Evolutionary conservation across 371 early-diverging fungal species (phyloP).

Genomic region (Haplosporangium sp.): DNA sequence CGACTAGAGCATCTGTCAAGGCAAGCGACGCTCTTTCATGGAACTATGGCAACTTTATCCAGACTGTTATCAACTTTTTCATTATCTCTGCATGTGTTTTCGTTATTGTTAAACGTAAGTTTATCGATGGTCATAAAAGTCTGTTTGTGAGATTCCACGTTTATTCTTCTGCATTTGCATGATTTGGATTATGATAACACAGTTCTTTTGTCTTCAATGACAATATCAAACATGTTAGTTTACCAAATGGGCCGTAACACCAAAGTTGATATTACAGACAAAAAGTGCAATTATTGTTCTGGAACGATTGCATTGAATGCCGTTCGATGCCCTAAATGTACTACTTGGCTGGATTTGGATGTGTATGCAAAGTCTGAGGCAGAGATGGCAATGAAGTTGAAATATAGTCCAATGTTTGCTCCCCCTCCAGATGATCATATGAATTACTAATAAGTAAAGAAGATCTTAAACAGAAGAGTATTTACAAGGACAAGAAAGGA

Average conservation of each 20-base stretch:
- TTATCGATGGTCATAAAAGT: too few relatives aligned
- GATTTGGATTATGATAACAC: not conserved
- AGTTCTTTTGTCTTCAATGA: not conserved
- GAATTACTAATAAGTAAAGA: not conserved
- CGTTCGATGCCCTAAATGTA: slow-evolving; percentile 39
- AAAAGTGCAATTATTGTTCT: slow-evolving; percentile 42
- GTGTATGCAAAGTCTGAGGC: slow-evolving; percentile 29
- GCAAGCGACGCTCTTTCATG: slow-evolving; percentile 37
- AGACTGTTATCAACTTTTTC: slow-evolving; percentile 53
- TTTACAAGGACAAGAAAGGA: too few relatives aligned
- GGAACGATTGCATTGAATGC: slow-evolving; percentile 21
- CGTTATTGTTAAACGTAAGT: slow-evolving; percentile 40
- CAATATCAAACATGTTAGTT: slow-evolving; percentile 4
- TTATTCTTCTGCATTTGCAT: too few relatives aligned
- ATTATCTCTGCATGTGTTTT: slow-evolving; percentile 47
- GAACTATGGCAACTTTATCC: slow-evolving; percentile 51
- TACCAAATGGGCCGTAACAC: slow-evolving; percentile 44
- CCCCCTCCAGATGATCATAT: not conserved
- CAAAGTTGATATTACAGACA: slow-evolving; percentile 13
- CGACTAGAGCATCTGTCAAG: slow-evolving; percentile 35
- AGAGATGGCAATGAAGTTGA: slow-evolving; percentile 3
- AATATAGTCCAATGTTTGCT: not conserved
- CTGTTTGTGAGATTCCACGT: too few relatives aligned
- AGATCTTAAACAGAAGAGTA: too few relatives aligned
- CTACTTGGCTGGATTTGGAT: slow-evolving; percentile 48